Base-by-base conservation (phyloP, 345 rosid species). In the Clarkia xantiana region DNA sequence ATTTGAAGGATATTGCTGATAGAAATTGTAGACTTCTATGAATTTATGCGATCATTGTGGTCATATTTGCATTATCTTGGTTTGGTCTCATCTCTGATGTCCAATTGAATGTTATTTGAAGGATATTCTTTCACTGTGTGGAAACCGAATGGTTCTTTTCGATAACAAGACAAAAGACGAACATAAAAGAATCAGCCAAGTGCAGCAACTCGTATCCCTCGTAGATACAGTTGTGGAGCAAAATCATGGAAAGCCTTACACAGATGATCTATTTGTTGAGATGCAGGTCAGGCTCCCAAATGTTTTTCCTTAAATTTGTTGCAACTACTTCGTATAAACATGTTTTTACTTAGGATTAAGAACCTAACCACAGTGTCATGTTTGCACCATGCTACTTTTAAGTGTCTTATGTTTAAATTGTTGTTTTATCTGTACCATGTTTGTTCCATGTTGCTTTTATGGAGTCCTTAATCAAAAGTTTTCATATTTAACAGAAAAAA, bases 101-200 rank as follows among this genome's bases (percentile, higher is more conserved):
- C 10, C 4, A 16, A 7, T 43, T 43, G n/a, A 12, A 46, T 46
- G 3, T 47, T n/a, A 12, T 47, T 3, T 47, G 6, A 20, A 90
- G 97, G 94, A 83, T 18, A 68, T 90, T 59, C 76, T 83, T 14
- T 51, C 36, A 3, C 57, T 70, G n/a, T 83, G 97, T 65, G 60
- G 66, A 57, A 77, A 86, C 49, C 53, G 95, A 1, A 14, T 17
- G 45, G 80, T 83, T 34, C 76, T 81, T 62, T 90, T 90, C 61
- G 78, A 90, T 61, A 90, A 90, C 80, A 90, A 83, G 75, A 83
- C 88, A 20, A 65, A 55, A 45, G 70, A 90, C 58, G 76, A 67
- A 56, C 10, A 20, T 1, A 81, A 75, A 75, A 77, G 65, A 63
- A 65, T 45, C 54, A 60, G 62, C 42, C 95, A 90, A 62, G 78